These are phyloP conservation scores for Debaryomycetaceae sp. DNA, from an alignment of 1,139 yeast species.

Conservation along the genomic window DNA sequence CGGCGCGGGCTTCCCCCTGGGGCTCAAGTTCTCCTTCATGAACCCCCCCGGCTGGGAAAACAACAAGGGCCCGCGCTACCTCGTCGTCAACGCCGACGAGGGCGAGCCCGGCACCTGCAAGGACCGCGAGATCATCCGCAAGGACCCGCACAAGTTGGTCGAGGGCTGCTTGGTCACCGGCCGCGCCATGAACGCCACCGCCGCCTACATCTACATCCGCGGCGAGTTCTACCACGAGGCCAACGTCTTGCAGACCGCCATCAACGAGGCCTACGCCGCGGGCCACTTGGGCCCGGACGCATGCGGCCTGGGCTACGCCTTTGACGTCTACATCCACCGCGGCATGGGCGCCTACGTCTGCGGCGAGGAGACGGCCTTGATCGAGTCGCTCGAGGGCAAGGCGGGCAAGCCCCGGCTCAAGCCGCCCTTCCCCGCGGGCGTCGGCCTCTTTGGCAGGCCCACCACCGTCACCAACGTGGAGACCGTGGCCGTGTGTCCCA, in stretches of 20 bases:
- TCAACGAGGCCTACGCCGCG: slow-evolving; percentile 74
- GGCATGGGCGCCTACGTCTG: slow-evolving; percentile 91
- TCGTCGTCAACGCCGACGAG: slow-evolving; percentile 85
- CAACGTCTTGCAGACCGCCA: slow-evolving; percentile 58
- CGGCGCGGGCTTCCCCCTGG: slow-evolving; percentile 89
- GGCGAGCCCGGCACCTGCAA: slow-evolving; percentile 93
- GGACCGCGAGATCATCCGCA: slow-evolving; percentile 80
- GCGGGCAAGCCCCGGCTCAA: slow-evolving; percentile 88
- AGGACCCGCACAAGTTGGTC: slow-evolving; percentile 81
- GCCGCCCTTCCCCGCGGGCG: slow-evolving; percentile 94
- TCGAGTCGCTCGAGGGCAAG: slow-evolving; percentile 81
- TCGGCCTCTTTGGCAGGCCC: slow-evolving; percentile 84
- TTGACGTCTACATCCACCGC: slow-evolving; percentile 73
- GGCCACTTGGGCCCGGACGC: slow-evolving; percentile 76
- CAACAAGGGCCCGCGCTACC: slow-evolving; percentile 72
- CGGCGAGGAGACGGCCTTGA: slow-evolving; percentile 85
- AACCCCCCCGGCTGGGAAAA: slow-evolving; percentile 94
- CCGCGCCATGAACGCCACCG: slow-evolving; percentile 86
- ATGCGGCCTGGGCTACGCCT: slow-evolving; percentile 77
- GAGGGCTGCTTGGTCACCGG: slow-evolving; percentile 85
- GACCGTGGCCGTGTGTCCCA: slow-evolving; percentile 82
- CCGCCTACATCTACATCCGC: slow-evolving; percentile 81
- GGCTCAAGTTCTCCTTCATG: slow-evolving; percentile 87
- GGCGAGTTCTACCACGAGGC: slow-evolving; percentile 85
- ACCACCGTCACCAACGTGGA: slow-evolving; percentile 84